Conservation (phyloP, 805 yeast species). For the Spencermartinsiella europaea region DNA sequence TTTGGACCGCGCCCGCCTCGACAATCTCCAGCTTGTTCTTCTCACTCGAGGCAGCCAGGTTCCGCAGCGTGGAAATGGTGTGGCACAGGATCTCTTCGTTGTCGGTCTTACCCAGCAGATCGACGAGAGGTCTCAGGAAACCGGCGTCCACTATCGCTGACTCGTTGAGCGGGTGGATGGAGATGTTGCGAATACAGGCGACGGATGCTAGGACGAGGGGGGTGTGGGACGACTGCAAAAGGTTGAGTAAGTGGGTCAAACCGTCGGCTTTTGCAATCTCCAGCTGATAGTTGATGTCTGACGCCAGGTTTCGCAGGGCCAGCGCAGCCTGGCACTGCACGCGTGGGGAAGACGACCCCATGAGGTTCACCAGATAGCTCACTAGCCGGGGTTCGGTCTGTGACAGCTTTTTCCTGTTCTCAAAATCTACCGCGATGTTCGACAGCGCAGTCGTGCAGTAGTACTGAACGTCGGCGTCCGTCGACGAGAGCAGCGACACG, state of each 20-base stretch:
- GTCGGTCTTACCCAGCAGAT: slow-evolving; percentile 66
- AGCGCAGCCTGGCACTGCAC: slow-evolving; percentile 98
- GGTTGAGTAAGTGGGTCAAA: slow-evolving; percentile 83
- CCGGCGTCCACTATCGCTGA: slow-evolving; percentile 96
- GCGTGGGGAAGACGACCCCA: slow-evolving; percentile 90
- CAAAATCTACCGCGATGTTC: slow-evolving; percentile 94
- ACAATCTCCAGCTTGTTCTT: slow-evolving; percentile 85
- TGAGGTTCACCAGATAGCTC: slow-evolving; percentile 75
- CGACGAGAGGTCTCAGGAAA: slow-evolving; percentile 84
- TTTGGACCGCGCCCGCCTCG: slow-evolving; percentile 92
- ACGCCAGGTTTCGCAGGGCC: slow-evolving; percentile 91
- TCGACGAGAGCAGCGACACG: slow-evolving; percentile 75
- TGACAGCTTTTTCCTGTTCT: slow-evolving; percentile 79
- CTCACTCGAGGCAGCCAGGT: slow-evolving; percentile 93
- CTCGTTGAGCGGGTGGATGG: slow-evolving; percentile 95
- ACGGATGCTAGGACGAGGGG: slow-evolving; percentile 94
- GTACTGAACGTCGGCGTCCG: slow-evolving; percentile 95
- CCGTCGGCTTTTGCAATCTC: slow-evolving; percentile 97
- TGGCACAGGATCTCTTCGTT: slow-evolving; percentile 98
- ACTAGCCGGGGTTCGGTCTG: slow-evolving; percentile 92
- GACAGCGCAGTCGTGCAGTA: slow-evolving; percentile 97
- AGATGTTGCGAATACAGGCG: slow-evolving; percentile 95
- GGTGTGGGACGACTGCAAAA: slow-evolving; percentile 83
- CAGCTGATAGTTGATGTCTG: slow-evolving; percentile 91
- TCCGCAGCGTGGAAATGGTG: slow-evolving; percentile 92